Base-by-base conservation (phyloP, 441 rosid genomes). In the Metrosideros polymorpha region DNA sequence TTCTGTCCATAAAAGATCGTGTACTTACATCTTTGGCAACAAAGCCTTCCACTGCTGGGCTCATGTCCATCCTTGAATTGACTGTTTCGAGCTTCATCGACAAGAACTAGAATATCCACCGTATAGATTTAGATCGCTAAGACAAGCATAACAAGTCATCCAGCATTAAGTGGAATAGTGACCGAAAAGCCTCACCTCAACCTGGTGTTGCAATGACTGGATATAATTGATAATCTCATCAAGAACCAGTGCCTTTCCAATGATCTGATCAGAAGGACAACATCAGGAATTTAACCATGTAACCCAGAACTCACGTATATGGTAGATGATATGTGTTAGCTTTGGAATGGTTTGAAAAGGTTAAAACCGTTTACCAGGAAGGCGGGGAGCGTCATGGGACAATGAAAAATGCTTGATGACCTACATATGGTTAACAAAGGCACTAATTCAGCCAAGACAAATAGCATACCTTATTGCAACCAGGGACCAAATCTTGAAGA, bases 141-240 rank as follows among this genome's bases (percentile, higher is more conserved):
- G 9, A 39, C 9, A 1, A 39, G 79, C 47, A 71, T 71, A 39
- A 75, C 82, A 75, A 75, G 82, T 75, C 82, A 75, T 75, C 82
- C 0, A 1, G 18, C 25, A 42, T 24, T 83, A 83, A 54, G 49
- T 52, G 63, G 57, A 52, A 55, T n/a, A 22, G 47, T 13, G 12
- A 32, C 45, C 12, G 17, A 22, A 22, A 52, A 29, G 51, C 52
- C 59, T 86, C 86, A 94, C 97, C 97, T 93, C 96, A 83, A 94
- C 95, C 91, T 94, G 97, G 83, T 75, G 91, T 88, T 93, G 96
- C 86, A 94, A 89, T 12, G 97, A 93, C 90, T 93, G 96, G 71
- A 94, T 89, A 88, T 94, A 94, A 86, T 94, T 94, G 91, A 94
- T 94, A 82, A 94, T 94, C 90, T 94, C 97, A 86, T 94, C 97